Evolutionary conservation across 768 basidiomycete species (phyloP).

Genomic region (Mycena pura): DNA sequence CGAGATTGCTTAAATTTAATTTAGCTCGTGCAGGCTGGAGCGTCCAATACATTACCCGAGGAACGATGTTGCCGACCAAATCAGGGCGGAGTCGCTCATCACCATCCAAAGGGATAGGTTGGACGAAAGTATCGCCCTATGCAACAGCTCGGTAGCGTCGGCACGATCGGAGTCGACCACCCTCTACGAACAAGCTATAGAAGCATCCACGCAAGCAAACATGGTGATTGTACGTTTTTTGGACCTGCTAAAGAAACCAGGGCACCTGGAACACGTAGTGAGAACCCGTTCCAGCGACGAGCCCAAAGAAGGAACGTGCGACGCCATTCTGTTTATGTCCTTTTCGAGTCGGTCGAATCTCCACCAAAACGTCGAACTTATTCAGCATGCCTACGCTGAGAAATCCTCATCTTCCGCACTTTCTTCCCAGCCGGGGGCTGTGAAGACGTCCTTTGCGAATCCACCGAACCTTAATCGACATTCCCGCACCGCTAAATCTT

Average conservation of each 20-base stretch:
- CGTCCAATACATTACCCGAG: neutral
- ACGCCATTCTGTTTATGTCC: neutral
- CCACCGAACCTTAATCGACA: no score
- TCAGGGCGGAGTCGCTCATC: neutral
- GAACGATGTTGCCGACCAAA: neutral
- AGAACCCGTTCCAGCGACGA: neutral
- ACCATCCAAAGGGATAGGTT: neutral
- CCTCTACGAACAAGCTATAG: neutral
- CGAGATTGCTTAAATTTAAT: no score
- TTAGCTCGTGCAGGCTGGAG: conserved; percentile 1
- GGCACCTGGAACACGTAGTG: neutral
- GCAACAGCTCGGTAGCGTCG: neutral
- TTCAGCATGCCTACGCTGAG: neutral
- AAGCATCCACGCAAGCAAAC: neutral
- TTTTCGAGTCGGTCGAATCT: neutral
- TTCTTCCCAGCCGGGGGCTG: no score
- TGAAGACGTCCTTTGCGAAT: no score
- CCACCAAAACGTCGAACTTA: neutral
- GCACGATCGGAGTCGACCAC: no score
- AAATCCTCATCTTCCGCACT: no score
- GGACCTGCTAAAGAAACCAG: neutral
- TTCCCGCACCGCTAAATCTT: no score
- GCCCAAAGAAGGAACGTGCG: neutral
- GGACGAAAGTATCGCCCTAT: neutral
- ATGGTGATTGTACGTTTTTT: neutral